Base-by-base conservation (phyloP, 2,329 filamentous ascomycete species). In the Fusarium sterilihyphosum region DNA sequence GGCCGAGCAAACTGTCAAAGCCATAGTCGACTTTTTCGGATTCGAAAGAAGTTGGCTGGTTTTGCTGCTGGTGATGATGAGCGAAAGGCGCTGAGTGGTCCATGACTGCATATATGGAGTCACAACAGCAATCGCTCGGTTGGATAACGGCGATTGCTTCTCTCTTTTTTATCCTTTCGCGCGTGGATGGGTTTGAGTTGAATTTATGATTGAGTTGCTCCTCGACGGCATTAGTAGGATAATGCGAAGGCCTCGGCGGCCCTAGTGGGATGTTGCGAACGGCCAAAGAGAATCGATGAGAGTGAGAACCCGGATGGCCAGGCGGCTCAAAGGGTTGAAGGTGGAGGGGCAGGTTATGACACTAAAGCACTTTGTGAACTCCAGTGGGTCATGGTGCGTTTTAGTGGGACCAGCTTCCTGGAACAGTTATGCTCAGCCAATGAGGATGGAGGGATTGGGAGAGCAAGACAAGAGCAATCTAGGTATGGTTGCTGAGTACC, bases 241-340 rank as follows among this genome's bases (percentile, higher is more conserved):
- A 40, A 40, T 53, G 53, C 31, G 59, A 67, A 43, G 61, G 64
- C 68, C 61, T 72, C 57, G 56, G 64, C 50, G 62, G 47, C 60
- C 65, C 64, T 50, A 58, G 63, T 74, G 73, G 74, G 67, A 73
- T 71, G 75, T 65, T 74, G 66, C 66, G 49, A 66, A 67, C 65
- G 68, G 60, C 40, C 68, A 65, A 63, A 74, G 73, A 75, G 66
- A 59, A 54, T 70, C 58, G 49, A 49, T 60, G 47, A 59, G 52
- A 62, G 22, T 77, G 79, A 80, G 79, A 78, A 80, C 79, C 79
- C 76, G 75, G 78, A 80, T 79, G 79, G 78, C 71, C 78, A 73
- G 47, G 64, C 64, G 67, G 73, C 69, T 73, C 60, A 71, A 60
- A 63, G 63, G 38, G 26, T 61, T 68, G 70, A 73, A 70, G 62